Base-by-base conservation (phyloP, 306 rosid genomes). In the Trichosanthes truncata region DNA sequence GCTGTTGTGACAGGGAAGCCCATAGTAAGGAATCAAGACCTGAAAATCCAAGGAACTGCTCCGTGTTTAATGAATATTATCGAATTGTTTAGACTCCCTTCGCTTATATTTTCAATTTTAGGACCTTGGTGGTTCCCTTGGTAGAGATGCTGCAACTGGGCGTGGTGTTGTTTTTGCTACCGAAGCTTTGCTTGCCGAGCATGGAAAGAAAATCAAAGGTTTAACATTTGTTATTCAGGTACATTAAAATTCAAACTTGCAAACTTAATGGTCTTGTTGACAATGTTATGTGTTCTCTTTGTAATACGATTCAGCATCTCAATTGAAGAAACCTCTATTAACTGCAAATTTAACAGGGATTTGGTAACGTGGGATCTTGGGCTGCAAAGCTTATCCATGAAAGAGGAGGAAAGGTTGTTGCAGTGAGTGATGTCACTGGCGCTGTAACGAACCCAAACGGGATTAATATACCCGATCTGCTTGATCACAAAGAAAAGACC, bases 311-410 rank as follows among this genome's bases (percentile, higher is more conserved):
- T 20, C 74, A n/a, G 23, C 41, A 74, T 74, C 5, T 14, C 29
- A 52, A 52, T 74, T 74, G 61, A 74, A 31, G 31, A 74, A 14
- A 31, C 13, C 63, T 74, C 17, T 49, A 73, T 48, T 41, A 33
- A 49, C 59, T 74, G 63, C 45, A 33, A 63, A 61, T 8, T 49
- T 67, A 49, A 25, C 25, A 92, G 98, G 97, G 98, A 82, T 95
- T 92, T 81, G 98, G 98, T 61, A 95, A 95, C 67, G 97, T 95
- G 75, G 93, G 93, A 60, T 82, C 89, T 31, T 89, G 93, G 91
- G 91, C 84, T 61, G 91, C 91, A 9, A 85, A 11, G 79, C 84
- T 87, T 3, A 80, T 85, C 79, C 88, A 82, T 5, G 89, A 87
- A 84, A 81, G 55, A 66, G 91, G 91, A 13, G 91, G 93, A 18